Conservation (phyloP, 2,329 filamentous ascomycete species). For the Fusarium guadeloupense region DNA sequence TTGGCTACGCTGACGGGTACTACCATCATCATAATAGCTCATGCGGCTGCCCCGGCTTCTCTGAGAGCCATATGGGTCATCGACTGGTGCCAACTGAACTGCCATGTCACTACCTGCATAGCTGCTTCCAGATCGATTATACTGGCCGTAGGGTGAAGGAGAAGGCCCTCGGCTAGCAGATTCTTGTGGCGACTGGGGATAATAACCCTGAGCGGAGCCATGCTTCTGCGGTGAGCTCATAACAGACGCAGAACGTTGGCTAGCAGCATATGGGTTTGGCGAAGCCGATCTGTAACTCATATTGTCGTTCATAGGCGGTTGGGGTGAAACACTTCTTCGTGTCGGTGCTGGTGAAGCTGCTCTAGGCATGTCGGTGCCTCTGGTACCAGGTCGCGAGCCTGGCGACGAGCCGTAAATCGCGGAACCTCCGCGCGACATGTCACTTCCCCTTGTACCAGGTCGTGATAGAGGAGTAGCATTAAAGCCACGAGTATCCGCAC, state of each 20-base stretch:
- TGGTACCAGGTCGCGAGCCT: conserved; percentile 66
- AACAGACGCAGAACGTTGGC: conserved; percentile 50
- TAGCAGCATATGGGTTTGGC: conserved; percentile 69
- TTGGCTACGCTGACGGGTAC: conserved; percentile 73
- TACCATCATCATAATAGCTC: conserved; percentile 64
- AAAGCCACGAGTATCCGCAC: conserved; percentile 33
- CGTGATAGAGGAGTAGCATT: conserved; percentile 56
- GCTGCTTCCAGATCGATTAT: conserved; percentile 61
- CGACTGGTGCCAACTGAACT: conserved; percentile 70
- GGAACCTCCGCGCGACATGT: conserved; percentile 43
- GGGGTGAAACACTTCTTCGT: conserved; percentile 70
- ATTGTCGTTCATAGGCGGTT: conserved; percentile 62
- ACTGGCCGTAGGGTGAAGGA: conserved; percentile 58
- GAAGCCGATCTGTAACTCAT: conserved; percentile 60
- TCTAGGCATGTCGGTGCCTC: conserved; percentile 67
- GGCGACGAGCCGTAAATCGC: conserved; percentile 47
- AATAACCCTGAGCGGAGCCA: conserved; percentile 61
- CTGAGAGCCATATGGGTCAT: conserved; percentile 68
- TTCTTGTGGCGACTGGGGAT: conserved; percentile 62
- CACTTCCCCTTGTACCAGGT: conserved; percentile 48
- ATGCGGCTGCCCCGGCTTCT: conserved; percentile 63
- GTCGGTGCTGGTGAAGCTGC: conserved; percentile 75
- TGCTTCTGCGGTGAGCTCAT: conserved; percentile 55
- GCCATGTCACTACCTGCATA: conserved; percentile 68
- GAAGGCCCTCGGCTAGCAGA: conserved; percentile 57